Conservation (phyloP, 179 eudicot species). For the Silene noctiflora region DNA sequence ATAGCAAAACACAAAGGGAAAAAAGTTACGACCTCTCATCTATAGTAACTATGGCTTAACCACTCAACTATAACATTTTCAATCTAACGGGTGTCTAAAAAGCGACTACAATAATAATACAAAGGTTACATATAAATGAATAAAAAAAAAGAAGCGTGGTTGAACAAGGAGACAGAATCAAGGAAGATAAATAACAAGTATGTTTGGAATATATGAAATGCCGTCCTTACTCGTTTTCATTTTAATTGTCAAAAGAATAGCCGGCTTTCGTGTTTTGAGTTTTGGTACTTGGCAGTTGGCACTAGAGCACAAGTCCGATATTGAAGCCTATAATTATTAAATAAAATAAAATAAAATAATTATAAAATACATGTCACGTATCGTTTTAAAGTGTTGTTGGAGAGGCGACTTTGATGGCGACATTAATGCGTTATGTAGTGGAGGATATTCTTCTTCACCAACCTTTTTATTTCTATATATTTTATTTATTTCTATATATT, state of each 20-base stretch:
- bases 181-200: constrained; percentile 18
- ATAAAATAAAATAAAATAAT: neutral
- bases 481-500: no score
- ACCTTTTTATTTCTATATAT: no score
- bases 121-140: no score
- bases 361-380: constrained; percentile 1
- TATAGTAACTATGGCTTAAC: no score
- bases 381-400: constrained; percentile 22
- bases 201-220: no score
- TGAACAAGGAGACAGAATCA: constrained; percentile 28
- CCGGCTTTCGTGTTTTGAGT: constrained; percentile 12
- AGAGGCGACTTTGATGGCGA: constrained; percentile 19
- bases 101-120: no score
- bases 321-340: neutral
- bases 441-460: constrained; percentile 14
- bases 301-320: neutral
- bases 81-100: no score
- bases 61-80: no score
- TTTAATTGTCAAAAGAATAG: no score
- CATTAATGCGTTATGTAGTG: constrained; percentile 18
- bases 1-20: no score
- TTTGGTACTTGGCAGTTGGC: constrained; percentile 34
- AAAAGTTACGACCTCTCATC: no score
- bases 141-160: constrained; percentile 17
- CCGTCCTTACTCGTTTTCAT: no score